Conservation (phyloP, 495 filamentous ascomycete species). For the Lichenothelia convexa region DNA sequence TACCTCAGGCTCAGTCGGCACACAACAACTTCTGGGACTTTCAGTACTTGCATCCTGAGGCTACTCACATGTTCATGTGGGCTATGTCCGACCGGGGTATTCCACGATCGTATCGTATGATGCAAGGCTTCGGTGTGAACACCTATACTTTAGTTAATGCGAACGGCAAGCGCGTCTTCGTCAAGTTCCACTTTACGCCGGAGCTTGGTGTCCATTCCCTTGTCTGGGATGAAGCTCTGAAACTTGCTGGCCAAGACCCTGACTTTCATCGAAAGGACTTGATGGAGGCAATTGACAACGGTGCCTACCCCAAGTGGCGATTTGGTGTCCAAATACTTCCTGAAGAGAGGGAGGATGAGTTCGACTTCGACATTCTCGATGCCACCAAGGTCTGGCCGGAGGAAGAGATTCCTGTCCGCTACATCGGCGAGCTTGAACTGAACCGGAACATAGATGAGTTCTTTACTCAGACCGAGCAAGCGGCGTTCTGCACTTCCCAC, state of each 20-base stretch:
- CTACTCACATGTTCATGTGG: slow-evolving; percentile 78
- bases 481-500: slow-evolving; percentile 73
- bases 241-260: slow-evolving; percentile 63
- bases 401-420: slow-evolving; percentile 57
- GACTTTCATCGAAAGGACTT: slow-evolving; percentile 83
- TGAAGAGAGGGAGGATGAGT: slow-evolving; percentile 54
- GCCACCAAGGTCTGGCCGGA: slow-evolving; percentile 90
- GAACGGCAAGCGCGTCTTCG: slow-evolving; percentile 52
- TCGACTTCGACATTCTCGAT: slow-evolving; percentile 81
- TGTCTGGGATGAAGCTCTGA: slow-evolving; percentile 78
- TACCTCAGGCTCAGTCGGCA: slow-evolving; percentile 40
- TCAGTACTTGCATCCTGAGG: slow-evolving; percentile 45
- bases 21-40: slow-evolving; percentile 53
- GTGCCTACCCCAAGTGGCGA: slow-evolving; percentile 60
- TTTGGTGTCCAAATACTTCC: slow-evolving; percentile 65
- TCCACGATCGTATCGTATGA: slow-evolving; percentile 68
- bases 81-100: slow-evolving; percentile 63
- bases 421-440: slow-evolving; percentile 66
- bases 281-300: slow-evolving; percentile 58
- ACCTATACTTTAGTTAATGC: slow-evolving; percentile 59
- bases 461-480: slow-evolving; percentile 70
- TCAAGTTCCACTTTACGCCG: slow-evolving; percentile 70
- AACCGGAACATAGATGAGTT: slow-evolving; percentile 75
- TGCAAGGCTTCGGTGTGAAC: slow-evolving; percentile 85
- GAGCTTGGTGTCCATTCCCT: slow-evolving; percentile 67